Evolutionary conservation across 2,329 filamentous ascomycete species (phyloP).

Genomic region (Talaromyces sp.): DNA sequence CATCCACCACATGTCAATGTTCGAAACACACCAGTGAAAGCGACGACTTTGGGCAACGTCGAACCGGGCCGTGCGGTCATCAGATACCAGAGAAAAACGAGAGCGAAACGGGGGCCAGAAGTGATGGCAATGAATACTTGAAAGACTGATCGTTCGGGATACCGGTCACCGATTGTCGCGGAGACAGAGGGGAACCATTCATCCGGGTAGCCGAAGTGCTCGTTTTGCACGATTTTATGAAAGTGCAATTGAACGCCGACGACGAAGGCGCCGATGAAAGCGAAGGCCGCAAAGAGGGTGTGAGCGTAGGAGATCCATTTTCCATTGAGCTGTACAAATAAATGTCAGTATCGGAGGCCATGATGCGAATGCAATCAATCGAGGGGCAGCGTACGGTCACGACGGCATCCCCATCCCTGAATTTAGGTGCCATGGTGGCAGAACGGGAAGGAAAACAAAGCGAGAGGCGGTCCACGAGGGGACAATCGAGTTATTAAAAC

Average conservation of each 20-base stretch:
- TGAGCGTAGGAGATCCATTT: slow-evolving; percentile 89
- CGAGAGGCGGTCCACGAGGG: slow-evolving; percentile 17
- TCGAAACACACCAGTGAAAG: slow-evolving; percentile 74
- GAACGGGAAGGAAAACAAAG: slow-evolving; percentile 19
- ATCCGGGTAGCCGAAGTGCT: slow-evolving; percentile 88
- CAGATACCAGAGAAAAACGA: slow-evolving; percentile 89
- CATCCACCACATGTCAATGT: slow-evolving; percentile 94
- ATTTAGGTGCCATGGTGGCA: slow-evolving; percentile 56
- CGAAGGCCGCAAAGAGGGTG: slow-evolving; percentile 74
- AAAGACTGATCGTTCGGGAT: slow-evolving; percentile 94
- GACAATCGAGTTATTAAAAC: slow-evolving; percentile 11
- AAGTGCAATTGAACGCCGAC: slow-evolving; percentile 83
- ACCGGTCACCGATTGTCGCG: slow-evolving; percentile 93
- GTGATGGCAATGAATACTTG: slow-evolving; percentile 97
- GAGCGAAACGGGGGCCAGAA: slow-evolving; percentile 84
- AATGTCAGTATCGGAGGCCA: background rate
- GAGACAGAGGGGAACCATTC: slow-evolving; percentile 98
- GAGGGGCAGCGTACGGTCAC: slow-evolving; percentile 51
- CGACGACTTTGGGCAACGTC: slow-evolving; percentile 75
- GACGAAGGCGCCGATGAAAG: slow-evolving; percentile 80
- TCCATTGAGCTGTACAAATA: slow-evolving; percentile 63
- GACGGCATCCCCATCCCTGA: slow-evolving; percentile 61
- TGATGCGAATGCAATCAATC: slow-evolving; percentile 14
- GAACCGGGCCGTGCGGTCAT: slow-evolving; percentile 73
- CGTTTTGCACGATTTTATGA: slow-evolving; percentile 95